A percentile compares a stretch with the other conserved stretches of the same genome.
phyloP scores from a whole-genome alignment of 805 yeast species.

The Huiozyma sinensis region DNA sequence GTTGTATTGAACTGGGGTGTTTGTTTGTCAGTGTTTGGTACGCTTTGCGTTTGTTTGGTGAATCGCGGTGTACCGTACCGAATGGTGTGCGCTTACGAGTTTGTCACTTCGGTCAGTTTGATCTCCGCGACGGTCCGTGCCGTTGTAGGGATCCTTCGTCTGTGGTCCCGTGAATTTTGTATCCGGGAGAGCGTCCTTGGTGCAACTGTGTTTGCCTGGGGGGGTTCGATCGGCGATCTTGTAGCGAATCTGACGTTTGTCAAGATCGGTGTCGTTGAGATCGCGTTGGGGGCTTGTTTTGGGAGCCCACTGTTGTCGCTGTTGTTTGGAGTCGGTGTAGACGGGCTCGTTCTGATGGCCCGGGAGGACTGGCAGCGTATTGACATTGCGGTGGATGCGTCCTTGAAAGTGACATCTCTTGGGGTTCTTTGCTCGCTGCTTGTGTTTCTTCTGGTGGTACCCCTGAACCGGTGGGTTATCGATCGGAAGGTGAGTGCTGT shows the following conservation, averaged over 20 bases:
- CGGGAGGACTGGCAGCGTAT: slow-evolving; percentile 11
- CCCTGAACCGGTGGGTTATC: slow-evolving; percentile 37
- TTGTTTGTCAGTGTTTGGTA: too few relatives aligned
- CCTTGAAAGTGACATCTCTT: slow-evolving; percentile 30
- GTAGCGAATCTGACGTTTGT: slow-evolving; percentile 77
- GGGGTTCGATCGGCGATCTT: slow-evolving; percentile 86
- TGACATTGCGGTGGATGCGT: slow-evolving; percentile 30
- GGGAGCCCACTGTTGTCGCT: slow-evolving; percentile 82
- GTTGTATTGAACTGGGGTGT: too few relatives aligned
- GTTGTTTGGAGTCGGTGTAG: slow-evolving; percentile 70
- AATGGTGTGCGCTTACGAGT: slow-evolving; percentile 41
- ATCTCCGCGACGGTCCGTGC: slow-evolving; percentile 35
- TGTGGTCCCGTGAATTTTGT: slow-evolving; percentile 46
- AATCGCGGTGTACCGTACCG: too few relatives aligned
- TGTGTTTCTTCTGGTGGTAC: slow-evolving; percentile 32
- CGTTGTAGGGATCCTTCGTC: slow-evolving; percentile 52
- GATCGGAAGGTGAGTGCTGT: slow-evolving; percentile 32
- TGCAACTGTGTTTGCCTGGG: slow-evolving; percentile 78
- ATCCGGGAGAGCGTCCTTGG: slow-evolving; percentile 78
- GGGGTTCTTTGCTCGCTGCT: slow-evolving; percentile 33
- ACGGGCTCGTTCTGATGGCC: slow-evolving; percentile 42
- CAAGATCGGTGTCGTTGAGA: slow-evolving; percentile 66
- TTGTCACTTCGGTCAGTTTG: slow-evolving; percentile 54
- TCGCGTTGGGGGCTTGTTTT: slow-evolving; percentile 93
- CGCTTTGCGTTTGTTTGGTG: too few relatives aligned